Conservation (phyloP, 805 yeast genomes). For the Wickerhamiella galacta region DNA sequence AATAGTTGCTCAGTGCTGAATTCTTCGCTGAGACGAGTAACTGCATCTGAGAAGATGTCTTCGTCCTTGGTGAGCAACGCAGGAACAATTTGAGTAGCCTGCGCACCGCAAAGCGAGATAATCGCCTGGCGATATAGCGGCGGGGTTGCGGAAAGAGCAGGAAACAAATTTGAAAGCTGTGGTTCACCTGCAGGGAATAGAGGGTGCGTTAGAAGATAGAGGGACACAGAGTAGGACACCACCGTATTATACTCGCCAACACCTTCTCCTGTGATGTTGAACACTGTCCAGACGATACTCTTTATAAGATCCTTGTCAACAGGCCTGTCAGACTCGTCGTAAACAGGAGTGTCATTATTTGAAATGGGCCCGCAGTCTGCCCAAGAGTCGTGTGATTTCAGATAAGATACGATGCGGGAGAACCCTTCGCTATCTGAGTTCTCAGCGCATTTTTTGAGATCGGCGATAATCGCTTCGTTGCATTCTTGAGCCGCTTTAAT, state of each 20-base stretch:
- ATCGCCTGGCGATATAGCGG: slow-evolving; percentile 67
- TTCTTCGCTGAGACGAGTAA: slow-evolving; percentile 50
- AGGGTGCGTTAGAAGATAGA: slow-evolving; percentile 76
- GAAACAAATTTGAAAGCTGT: slow-evolving; percentile 33
- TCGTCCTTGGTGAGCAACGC: slow-evolving; percentile 43
- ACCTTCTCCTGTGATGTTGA: slow-evolving; percentile 12
- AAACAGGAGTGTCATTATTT: slow-evolving; percentile 29
- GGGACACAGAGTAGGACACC: slow-evolving; percentile 40
- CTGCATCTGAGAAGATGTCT: slow-evolving; percentile 50
- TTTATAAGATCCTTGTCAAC: slow-evolving; percentile 43
- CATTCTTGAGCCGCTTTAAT: slow-evolving; percentile 24
- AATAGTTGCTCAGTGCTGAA: slow-evolving; percentile 32
- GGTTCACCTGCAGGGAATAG: slow-evolving; percentile 42
- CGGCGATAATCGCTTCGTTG: slow-evolving; percentile 26
- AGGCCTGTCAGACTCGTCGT: slow-evolving; percentile 47
- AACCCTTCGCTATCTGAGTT: too few species aligned
- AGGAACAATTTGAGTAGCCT: slow-evolving; percentile 42
- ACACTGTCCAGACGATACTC: slow-evolving; percentile 28
- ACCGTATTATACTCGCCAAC: slow-evolving; percentile 7
- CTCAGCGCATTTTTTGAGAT: too few species aligned
- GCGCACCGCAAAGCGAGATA: slow-evolving; percentile 56
- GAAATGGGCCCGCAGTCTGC: slow-evolving; percentile 12
- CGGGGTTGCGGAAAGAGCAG: slow-evolving; percentile 35
- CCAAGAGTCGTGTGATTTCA: neutral
- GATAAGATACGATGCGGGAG: too few species aligned